Evolutionary conservation across 768 basidiomycete genomes (phyloP).

Genomic region (Leccinum subgranulosum): DNA sequence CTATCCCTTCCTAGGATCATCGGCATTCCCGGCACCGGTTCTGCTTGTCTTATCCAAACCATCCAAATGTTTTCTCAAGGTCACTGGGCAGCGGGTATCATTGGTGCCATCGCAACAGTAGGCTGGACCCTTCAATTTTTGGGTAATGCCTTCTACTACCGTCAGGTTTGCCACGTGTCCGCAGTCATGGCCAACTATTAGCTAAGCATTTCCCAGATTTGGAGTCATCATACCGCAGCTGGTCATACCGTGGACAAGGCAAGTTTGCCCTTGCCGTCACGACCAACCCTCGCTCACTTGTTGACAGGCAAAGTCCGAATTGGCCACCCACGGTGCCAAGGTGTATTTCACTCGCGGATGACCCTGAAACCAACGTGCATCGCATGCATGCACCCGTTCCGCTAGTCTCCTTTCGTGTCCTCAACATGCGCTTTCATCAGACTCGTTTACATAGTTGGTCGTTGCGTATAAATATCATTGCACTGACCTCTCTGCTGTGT

Average conservation of each 20-base stretch:
- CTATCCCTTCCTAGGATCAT: slow-evolving; percentile 64
- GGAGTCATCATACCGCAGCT: slow-evolving; percentile 72
- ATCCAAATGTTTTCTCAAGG: slow-evolving; percentile 74
- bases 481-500: slow-evolving; percentile 8
- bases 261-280: slow-evolving; percentile 14
- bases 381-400: slow-evolving; percentile 13
- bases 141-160: slow-evolving; percentile 79
- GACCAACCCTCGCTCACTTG: slow-evolving; percentile 4
- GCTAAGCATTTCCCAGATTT: slow-evolving; percentile 49
- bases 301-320: slow-evolving; percentile 73
- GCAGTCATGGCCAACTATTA: slow-evolving; percentile 3
- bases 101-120: slow-evolving; percentile 75
- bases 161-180: slow-evolving; percentile 49
- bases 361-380: slow-evolving; percentile 22
- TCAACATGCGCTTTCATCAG: neutral
- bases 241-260: slow-evolving; percentile 90
- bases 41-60: slow-evolving; percentile 92
- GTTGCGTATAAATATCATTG: slow-evolving; percentile 11
- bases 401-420: neutral
- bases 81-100: slow-evolving; percentile 74
- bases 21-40: slow-evolving; percentile 93
- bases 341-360: slow-evolving; percentile 84
- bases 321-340: slow-evolving; percentile 81
- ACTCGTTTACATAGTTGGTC: slow-evolving; percentile 1
- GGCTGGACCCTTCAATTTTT: slow-evolving; percentile 88